phyloP scores from a whole-genome alignment of 805 yeast genomes.

The Yamadazyma philogaea region DNA sequence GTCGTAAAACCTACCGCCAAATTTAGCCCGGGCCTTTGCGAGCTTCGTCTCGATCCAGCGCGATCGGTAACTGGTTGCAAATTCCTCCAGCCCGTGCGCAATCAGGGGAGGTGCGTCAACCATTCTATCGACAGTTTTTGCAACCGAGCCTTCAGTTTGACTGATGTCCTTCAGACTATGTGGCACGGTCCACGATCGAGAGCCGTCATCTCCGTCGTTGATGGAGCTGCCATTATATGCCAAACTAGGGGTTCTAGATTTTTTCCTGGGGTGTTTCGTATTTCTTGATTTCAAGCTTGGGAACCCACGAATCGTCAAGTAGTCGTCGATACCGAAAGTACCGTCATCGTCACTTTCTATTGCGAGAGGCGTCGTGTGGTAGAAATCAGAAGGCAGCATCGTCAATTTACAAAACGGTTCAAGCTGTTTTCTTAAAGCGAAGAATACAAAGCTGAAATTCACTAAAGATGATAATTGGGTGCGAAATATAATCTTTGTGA shows the following conservation, averaged over 20 bases:
- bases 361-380: neutral
- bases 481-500: neutral
- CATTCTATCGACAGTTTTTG: neutral
- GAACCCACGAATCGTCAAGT: neutral
- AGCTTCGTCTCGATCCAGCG: neutral
- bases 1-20: neutral
- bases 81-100: neutral
- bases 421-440: neutral
- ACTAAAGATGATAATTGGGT: too few species aligned
- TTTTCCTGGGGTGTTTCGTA: neutral
- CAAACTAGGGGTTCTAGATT: neutral
- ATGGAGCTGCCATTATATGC: neutral
- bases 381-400: neutral
- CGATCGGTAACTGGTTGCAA: neutral
- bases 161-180: neutral
- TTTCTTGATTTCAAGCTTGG: neutral
- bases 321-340: constrained; percentile 1
- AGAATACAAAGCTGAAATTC: neutral
- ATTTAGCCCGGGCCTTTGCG: neutral
- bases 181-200: neutral
- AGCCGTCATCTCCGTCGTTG: neutral
- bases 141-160: neutral
- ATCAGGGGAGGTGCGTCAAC: neutral
- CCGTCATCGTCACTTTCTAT: constrained; percentile 2
- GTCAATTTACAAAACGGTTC: neutral